A percentile compares a stretch with the other conserved stretches of the same genome.
phyloP scores from a whole-genome alignment of 257 asterid species.

The Solanum rostratum region DNA sequence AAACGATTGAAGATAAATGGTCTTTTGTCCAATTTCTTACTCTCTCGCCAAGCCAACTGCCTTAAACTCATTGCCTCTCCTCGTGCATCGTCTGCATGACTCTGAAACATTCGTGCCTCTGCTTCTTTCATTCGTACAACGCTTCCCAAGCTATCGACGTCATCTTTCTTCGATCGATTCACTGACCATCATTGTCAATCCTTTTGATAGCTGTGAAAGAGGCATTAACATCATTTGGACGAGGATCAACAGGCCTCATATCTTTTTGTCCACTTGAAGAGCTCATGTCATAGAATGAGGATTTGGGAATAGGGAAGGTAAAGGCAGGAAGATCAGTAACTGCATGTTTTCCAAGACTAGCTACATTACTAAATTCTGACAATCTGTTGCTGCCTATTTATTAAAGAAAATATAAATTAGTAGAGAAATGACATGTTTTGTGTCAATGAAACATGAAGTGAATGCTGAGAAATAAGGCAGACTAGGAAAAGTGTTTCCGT shows the following conservation, averaged over 20 bases:
- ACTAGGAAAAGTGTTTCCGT: background rate
- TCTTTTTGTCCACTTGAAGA: conserved; percentile 6
- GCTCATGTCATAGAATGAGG: conserved; percentile 31
- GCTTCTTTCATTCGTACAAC: conserved; percentile 71
- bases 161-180: conserved; percentile 52
- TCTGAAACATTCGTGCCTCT: conserved; percentile 83
- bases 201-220: conserved; percentile 25
- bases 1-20: too few relatives aligned
- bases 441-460: background rate
- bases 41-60: conserved; percentile 42
- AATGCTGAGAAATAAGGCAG: background rate
- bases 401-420: background rate
- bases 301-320: conserved; percentile 26
- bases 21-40: conserved; percentile 50
- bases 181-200: conserved; percentile 81
- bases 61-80: conserved; percentile 54
- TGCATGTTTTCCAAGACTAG: conserved; percentile 9
- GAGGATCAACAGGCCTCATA: conserved; percentile 25
- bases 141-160: conserved; percentile 63
- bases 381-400: conserved; percentile 35
- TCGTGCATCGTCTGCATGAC: conserved; percentile 67
- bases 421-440: background rate
- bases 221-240: conserved; percentile 16
- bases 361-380: conserved; percentile 12
- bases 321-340: conserved; percentile 25